A percentile compares a stretch with the other conserved stretches of the same genome.
Conservation (phyloP, 495 filamentous ascomycete species). For the Glarea lozoyensis region DNA sequence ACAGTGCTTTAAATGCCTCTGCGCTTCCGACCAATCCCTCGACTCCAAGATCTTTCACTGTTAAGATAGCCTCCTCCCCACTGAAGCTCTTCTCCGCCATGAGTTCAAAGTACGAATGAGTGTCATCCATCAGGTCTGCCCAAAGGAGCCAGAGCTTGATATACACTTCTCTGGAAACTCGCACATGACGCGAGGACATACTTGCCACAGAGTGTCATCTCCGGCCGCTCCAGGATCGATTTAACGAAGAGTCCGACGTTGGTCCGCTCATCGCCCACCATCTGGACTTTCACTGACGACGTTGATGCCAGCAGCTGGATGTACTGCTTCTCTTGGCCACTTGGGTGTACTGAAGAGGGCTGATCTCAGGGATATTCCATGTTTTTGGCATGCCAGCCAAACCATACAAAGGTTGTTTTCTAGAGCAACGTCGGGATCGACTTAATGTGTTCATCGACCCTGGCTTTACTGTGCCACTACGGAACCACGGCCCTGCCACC, state of each 20-base stretch:
- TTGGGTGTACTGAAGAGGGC: slow-evolving; percentile 8
- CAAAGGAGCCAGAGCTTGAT: background rate
- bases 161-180: background rate
- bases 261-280: slow-evolving; percentile 27
- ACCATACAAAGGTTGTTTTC: background rate
- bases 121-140: background rate
- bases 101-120: background rate
- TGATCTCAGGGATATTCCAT: slow-evolving; percentile 3
- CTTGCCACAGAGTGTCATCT: slow-evolving; percentile 20
- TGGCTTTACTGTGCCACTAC: background rate
- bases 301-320: slow-evolving; percentile 24
- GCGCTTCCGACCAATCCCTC: background rate
- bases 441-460: background rate
- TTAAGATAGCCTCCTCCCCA: background rate
- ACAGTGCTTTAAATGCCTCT: background rate
- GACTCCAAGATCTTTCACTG: background rate
- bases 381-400: background rate
- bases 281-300: slow-evolving; percentile 21
- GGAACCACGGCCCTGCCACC: background rate
- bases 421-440: background rate
- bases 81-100: background rate
- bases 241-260: slow-evolving; percentile 29
- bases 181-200: slow-evolving; percentile 21
- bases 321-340: slow-evolving; percentile 17
- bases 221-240: slow-evolving; percentile 28